Evolutionary conservation across 2,329 filamentous ascomycete species (phyloP).

Genomic region (Xenoacremonium recifei): DNA sequence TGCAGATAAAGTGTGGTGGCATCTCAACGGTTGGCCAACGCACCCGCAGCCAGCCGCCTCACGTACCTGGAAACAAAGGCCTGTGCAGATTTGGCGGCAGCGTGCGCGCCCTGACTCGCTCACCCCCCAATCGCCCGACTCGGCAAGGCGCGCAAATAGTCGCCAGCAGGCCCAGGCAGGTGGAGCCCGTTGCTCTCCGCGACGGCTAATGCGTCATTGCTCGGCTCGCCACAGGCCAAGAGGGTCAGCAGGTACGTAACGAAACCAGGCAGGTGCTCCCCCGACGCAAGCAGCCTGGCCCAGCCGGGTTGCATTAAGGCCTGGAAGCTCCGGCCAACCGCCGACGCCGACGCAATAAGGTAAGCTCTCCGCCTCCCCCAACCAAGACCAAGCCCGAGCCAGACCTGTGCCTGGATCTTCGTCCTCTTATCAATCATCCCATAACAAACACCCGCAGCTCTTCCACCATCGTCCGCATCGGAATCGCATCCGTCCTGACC

Average conservation of each 20-base stretch:
- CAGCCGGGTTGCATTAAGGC: conserved; percentile 1
- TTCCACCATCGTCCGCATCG: conserved; percentile 18
- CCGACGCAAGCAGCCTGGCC: background rate
- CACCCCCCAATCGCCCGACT: background rate
- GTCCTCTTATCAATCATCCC: conserved; percentile 23
- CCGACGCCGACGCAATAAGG: conserved; percentile 27
- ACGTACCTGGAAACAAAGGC: too few relatives aligned
- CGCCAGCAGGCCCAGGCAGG: conserved; percentile 8
- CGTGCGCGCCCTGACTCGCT: too few relatives aligned
- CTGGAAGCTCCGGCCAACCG: conserved; percentile 6
- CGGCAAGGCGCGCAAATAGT: background rate
- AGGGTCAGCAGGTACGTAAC: conserved; percentile 21
- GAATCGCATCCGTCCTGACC: conserved; percentile 3
- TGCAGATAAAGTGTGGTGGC: too few relatives aligned
- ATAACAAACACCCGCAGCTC: conserved; percentile 3
- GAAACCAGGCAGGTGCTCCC: conserved; percentile 16
- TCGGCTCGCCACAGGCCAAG: conserved; percentile 25
- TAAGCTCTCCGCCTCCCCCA: conserved; percentile 10
- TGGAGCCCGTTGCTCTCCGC: background rate
- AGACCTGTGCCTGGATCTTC: too few relatives aligned
- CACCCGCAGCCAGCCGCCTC: too few relatives aligned
- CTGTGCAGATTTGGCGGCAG: too few relatives aligned
- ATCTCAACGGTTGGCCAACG: too few relatives aligned
- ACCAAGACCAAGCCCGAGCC: too few relatives aligned
- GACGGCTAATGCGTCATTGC: conserved; percentile 28